Evolutionary conservation across 2,329 filamentous ascomycete species (phyloP), one percentile per base, ranked within the genome.

Genomic region (Colletotrichum sp.): DNA sequence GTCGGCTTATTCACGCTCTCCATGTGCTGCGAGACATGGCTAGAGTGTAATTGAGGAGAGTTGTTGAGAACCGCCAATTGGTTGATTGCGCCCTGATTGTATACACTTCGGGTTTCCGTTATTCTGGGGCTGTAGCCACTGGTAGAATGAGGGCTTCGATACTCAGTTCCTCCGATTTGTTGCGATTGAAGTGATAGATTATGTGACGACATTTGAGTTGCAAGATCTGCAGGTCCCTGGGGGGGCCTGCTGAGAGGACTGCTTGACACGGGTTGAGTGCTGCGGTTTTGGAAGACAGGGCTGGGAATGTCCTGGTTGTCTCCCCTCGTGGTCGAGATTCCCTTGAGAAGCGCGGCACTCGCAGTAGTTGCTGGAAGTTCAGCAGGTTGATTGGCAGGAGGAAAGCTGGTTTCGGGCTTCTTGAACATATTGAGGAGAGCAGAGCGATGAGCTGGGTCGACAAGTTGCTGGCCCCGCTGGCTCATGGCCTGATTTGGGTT

Each of bases 341-440:
- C 74, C 44, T 76, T 74, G 15, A 73, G 26, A 13, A 76, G 70
- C 30, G 64, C 71, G 26, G 70, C 71, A 24, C 64, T 74, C 3
- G 74, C 64, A 8, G 74, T 74, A n/a, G 65, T 74, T 52, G 70
- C 74, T n/a, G 74, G 74, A 26, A 76, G 64, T 52, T 76, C 74
- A 18, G 65, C 74, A 15, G 64, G 70, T 24, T 75, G 68, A 18
- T 65, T 69, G 5, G 24, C 62, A 28, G 30, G 60, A 30, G 72
- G 48, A 28, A 28, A 70, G 67, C 75, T 34, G 5, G 82, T 74
- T 32, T 81, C 81, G 13, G 82, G 78, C 77, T 87, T 87, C 76
- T 90, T 91, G 82, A 92, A 91, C 84, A 92, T 90, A 26, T 85
- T 88, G 16, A 92, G 83, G 24, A 92, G 82, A 9, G 88, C 84